Base-by-base conservation (phyloP, 768 basidiomycete genomes). In the Russula emetica region DNA sequence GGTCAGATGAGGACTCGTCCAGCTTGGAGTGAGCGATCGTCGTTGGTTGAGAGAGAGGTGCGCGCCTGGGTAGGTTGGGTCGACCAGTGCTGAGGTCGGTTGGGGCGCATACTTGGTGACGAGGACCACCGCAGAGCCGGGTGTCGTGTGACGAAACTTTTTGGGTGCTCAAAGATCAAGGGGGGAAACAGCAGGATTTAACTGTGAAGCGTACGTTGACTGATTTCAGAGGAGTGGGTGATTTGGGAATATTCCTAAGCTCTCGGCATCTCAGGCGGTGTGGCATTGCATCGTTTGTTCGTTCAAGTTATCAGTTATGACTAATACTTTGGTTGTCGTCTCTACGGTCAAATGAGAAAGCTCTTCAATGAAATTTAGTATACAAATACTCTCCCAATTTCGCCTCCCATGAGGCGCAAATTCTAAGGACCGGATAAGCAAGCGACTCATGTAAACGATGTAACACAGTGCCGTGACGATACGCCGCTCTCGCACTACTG, bases 101-200 rank as follows among this genome's bases (percentile, higher is more conserved):
- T 57, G 55, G 1, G n/a, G 10, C 22, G n/a, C 32, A 26, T 50
- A 4, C 10, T 62, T 38, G 45, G 22, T 55, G 59, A 55, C n/a
- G 54, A 61, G 54, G 51, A 30, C 30, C 26, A 26, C n/a, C 28
- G 20, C 44, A 26, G 63, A 65, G 49, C 64, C 64, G 16, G 64
- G 64, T 8, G 63, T 61, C 11, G 51, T 52, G 28, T 5, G 51
- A 10, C 51, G 51, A 14, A 66, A 64, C 65, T 66, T 24, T 47
- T 47, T 55, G 38, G 3, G 40, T 26, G 16, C 5, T 32, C 9
- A 30, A 32, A 34, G 26, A 28, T 62, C 26, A 52, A 49, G 44
- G 2, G 9, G 24, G n/a, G 10, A 10, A 20, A 47, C 45, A n/a
- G 22, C n/a, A 44, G n/a, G 44, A 45, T 44, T 22, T 45, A 5